A percentile compares a stretch with the other conserved stretches of the same genome.
Evolutionary conservation across 1,284 basidiomycete species (phyloP).

Genomic region (Tylopilus sp.): DNA sequence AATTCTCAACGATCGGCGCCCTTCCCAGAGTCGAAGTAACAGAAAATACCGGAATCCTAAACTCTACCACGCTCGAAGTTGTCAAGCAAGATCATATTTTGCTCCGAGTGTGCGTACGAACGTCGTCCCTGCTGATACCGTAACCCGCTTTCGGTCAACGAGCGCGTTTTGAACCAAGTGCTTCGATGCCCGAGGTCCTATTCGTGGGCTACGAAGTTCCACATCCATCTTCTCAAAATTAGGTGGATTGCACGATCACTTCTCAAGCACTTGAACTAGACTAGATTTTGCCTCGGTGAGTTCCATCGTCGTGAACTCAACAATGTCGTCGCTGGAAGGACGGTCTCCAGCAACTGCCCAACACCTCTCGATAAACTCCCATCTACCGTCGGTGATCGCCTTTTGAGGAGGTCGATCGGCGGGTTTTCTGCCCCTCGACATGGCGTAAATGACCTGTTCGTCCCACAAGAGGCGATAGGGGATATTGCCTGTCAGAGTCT

Average conservation of each 20-base stretch:
- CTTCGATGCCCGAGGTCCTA: conserved; percentile 80
- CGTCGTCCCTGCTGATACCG: background rate
- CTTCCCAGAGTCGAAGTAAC: conserved; percentile 76
- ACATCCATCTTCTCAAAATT: conserved; percentile 89
- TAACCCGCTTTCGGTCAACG: conserved; percentile 7
- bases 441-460: background rate
- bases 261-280: conserved; percentile 74
- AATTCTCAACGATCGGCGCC: background rate
- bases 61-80: conserved; percentile 90
- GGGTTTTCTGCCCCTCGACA: background rate
- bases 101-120: conserved; percentile 76
- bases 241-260: conserved; percentile 85
- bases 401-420: background rate
- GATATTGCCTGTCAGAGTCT: background rate
- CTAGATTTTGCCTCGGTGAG: conserved; percentile 25
- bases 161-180: conserved; percentile 61
- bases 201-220: conserved; percentile 98
- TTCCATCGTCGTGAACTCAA: background rate
- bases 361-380: conserved; percentile 3
- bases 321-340: conserved; percentile 4
- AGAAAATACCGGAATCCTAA: conserved; percentile 96
- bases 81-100: conserved; percentile 97
- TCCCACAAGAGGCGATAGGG: background rate
- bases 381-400: background rate
- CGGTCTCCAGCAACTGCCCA: background rate